A percentile compares a stretch with the other conserved stretches of the same genome.
These are phyloP conservation scores for Escallonia rubra DNA, from an alignment of 129 eudicot genomes.

Conservation along the genomic window DNA sequence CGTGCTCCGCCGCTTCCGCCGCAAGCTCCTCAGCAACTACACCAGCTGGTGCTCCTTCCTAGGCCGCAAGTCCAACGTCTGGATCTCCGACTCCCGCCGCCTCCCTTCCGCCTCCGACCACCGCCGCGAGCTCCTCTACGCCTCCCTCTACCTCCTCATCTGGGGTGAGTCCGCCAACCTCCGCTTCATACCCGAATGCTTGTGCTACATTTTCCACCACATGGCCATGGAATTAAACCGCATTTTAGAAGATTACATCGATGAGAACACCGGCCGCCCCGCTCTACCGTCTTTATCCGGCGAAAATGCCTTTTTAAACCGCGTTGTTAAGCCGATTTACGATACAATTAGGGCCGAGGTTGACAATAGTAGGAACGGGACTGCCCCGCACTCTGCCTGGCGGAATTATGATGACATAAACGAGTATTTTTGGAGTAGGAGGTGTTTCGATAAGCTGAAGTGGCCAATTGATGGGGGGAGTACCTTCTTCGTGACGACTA, in stretches of 20 bases:
- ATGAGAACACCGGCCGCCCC: slow-evolving; percentile 78
- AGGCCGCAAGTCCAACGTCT: slow-evolving; percentile 50
- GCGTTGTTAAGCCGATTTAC: slow-evolving; percentile 65
- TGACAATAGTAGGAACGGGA: slow-evolving; percentile 61
- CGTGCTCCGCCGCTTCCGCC: slow-evolving; percentile 70
- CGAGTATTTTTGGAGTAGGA: slow-evolving; percentile 86
- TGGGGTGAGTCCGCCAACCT: slow-evolving; percentile 95
- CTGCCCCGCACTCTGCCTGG: slow-evolving; percentile 79
- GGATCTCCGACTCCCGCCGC: slow-evolving; percentile 55
- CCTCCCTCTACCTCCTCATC: slow-evolving; percentile 52
- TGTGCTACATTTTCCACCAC: slow-evolving; percentile 68
- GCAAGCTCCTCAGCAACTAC: slow-evolving; percentile 50
- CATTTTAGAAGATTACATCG: slow-evolving; percentile 70
- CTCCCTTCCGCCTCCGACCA: slow-evolving; percentile 34
- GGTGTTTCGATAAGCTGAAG: slow-evolving; percentile 74
- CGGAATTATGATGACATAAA: slow-evolving; percentile 85
- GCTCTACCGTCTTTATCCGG: slow-evolving; percentile 57
- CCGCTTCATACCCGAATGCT: slow-evolving; percentile 69
- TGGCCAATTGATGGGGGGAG: slow-evolving; percentile 83
- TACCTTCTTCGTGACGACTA: slow-evolving; percentile 41
- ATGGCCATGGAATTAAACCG: slow-evolving; percentile 77
- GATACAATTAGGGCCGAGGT: slow-evolving; percentile 57
- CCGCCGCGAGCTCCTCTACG: slow-evolving; percentile 71
- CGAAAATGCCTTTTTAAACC: slow-evolving; percentile 51
- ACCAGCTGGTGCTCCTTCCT: slow-evolving; percentile 76